Evolutionary conservation across 73 alveolate species (phyloP).

Genomic region (Stentor coeruleus): DNA sequence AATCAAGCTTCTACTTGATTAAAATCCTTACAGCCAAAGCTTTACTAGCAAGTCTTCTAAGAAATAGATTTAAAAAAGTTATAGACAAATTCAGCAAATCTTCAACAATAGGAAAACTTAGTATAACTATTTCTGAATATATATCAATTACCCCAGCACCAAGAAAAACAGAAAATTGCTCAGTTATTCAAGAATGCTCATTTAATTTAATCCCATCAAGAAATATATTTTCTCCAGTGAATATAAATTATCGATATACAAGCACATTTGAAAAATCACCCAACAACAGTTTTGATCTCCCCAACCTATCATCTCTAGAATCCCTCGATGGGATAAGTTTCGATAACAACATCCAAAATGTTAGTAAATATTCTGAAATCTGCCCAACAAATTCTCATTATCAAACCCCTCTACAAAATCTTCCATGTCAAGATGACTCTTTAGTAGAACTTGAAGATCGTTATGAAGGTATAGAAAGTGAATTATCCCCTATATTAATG

Average conservation of each 20-base stretch:
- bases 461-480: no score
- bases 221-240: neutral
- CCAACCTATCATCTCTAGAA: neutral
- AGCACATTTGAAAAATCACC: neutral
- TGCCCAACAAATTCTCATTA: no score
- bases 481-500: no score
- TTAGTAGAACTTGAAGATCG: no score
- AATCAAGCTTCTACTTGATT: neutral
- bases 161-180: neutral
- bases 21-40: neutral
- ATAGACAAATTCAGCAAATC: no score
- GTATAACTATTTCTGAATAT: neutral
- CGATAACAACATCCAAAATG: no score
- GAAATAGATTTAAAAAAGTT: no score
- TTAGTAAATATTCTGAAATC: no score
- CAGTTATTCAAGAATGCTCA: neutral
- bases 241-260: neutral
- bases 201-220: neutral
- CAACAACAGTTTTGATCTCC: neutral
- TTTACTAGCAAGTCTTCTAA: neutral
- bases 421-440: no score
- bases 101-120: neutral
- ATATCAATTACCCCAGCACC: neutral
- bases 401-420: no score
- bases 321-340: no score